phyloP scores from a whole-genome alignment of 805 yeast species.

The Saturnispora silvae region DNA sequence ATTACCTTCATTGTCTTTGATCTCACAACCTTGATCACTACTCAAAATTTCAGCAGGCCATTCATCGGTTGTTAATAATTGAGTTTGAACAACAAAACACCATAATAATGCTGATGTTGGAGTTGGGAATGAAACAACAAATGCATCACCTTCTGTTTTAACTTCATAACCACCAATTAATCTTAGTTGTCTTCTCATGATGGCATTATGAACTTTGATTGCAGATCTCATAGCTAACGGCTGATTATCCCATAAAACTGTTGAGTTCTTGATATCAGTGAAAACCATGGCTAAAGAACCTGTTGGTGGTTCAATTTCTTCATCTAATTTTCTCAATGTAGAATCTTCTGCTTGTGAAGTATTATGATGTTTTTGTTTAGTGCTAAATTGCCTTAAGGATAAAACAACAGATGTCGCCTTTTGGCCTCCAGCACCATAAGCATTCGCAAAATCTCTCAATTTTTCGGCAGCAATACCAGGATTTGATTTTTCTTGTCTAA shows the following conservation, averaged over 20 bases:
- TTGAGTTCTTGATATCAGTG: constrained; percentile 93
- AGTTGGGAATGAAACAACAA: constrained; percentile 93
- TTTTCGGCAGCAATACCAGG: constrained; percentile 91
- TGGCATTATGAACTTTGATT: constrained; percentile 82
- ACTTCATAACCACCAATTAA: constrained; percentile 97
- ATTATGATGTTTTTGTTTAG: constrained; percentile 26
- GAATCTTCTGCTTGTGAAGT: constrained; percentile 58
- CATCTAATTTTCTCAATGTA: constrained; percentile 68
- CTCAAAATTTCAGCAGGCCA: constrained; percentile 93
- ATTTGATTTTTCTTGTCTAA: constrained; percentile 68
- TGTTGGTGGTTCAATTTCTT: constrained; percentile 88
- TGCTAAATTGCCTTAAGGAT: constrained; percentile 46
- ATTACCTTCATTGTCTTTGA: constrained; percentile 49
- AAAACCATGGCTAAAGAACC: constrained; percentile 94
- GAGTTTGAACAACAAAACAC: constrained; percentile 90
- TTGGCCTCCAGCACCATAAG: constrained; percentile 70
- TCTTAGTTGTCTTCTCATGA: constrained; percentile 88
- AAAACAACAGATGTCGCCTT: constrained; percentile 75
- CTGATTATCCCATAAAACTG: constrained; percentile 84
- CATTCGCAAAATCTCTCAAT: constrained; percentile 84
- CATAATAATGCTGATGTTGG: constrained; percentile 84
- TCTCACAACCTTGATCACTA: constrained; percentile 73
- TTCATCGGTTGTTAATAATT: constrained; percentile 62
- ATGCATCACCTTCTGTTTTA: constrained; percentile 98
- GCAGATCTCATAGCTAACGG: constrained; percentile 96